Base-by-base conservation (phyloP, 2,329 filamentous ascomycete species). In the Venturia pyrina region DNA sequence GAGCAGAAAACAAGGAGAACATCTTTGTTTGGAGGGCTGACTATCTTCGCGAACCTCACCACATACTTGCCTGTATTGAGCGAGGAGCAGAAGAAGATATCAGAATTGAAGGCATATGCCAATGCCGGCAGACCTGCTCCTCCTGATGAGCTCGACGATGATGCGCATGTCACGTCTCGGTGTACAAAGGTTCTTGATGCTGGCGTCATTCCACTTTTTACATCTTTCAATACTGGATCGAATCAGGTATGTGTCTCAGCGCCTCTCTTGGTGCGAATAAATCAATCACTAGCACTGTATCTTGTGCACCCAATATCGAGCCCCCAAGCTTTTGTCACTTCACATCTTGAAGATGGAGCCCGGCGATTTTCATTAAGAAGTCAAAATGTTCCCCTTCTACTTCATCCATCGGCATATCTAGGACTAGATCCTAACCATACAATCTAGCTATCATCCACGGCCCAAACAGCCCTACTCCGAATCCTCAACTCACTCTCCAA, bases 51-150 rank as follows among this genome's bases (percentile, higher is more conserved):
- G 65, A 97, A 98, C 73, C 79, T 99, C 63, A 96, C 91, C 17
- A 82, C 85, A 40, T 98, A 96, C 74, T 83, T 85, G 50, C 92
- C 92, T 7, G 80, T 81, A 8, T 81, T 93, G 50, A 88, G 91
- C 0, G 93, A 97, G 69, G 95, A 99, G 76, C 89, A 97, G 72
- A 95, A 93, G 78, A 91, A 90, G 72, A 91, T 99, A 79, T 85
- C 85, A 6, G 90, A 99, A 74, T 83, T 99, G 57, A 97, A 96
- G 79, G 91, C 92, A 1, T 99, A 98, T 72, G 95, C 95, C 17
- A 91, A 96, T 73, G 89, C 91, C 0, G 87, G 87, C 5, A 92
- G 91, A 72, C 76, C 79, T 1, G 74, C 81, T 0, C 78, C 82
- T 2, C 80, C 83, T 0, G 86, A 93, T 72, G 85, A 86, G 8